Percentiles rank a stretch among this genome's conserved stretches.
Conservation (phyloP, 2,329 filamentous ascomycete genomes). For the Sarocladiaceae sp. region DNA sequence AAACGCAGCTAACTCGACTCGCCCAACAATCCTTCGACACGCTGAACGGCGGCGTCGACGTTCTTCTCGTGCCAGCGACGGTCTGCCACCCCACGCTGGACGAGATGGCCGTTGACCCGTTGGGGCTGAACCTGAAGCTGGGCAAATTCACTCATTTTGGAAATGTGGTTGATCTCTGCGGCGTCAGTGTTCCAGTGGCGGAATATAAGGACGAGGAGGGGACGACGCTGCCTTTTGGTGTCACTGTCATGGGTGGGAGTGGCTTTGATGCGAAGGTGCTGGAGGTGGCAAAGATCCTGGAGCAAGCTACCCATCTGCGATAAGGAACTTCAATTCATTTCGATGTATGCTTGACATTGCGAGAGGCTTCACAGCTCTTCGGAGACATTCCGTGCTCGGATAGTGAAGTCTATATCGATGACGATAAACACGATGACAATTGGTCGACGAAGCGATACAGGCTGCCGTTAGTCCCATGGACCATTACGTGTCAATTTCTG, state of each 20-base stretch:
- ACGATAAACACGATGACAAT: no score
- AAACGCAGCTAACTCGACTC: slow-evolving; percentile 28
- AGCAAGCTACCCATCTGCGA: no score
- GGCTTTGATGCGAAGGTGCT: slow-evolving; percentile 34
- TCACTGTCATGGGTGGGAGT: slow-evolving; percentile 32
- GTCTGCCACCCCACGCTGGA: slow-evolving; percentile 41
- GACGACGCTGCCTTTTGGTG: slow-evolving; percentile 34
- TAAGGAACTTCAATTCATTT: no score
- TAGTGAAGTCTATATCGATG: no score
- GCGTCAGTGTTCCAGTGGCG: slow-evolving; percentile 40
- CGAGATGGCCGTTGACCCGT: slow-evolving; percentile 43
- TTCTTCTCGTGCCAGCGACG: slow-evolving; percentile 46
- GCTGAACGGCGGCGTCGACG: slow-evolving; percentile 36
- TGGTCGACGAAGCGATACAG: no score
- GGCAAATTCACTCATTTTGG: slow-evolving; percentile 49
- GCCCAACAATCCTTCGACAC: slow-evolving; percentile 32
- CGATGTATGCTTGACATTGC: background rate
- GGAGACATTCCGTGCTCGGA: no score
- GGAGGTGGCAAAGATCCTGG: slow-evolving; percentile 21
- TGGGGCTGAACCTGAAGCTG: slow-evolving; percentile 41
- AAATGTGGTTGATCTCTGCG: slow-evolving; percentile 50
- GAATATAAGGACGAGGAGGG: slow-evolving; percentile 18
- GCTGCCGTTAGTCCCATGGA: no score
- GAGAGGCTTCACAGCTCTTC: background rate
- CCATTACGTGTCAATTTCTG: no score